Conservation (phyloP, 768 basidiomycete species). For the Serendipita vermifera region DNA sequence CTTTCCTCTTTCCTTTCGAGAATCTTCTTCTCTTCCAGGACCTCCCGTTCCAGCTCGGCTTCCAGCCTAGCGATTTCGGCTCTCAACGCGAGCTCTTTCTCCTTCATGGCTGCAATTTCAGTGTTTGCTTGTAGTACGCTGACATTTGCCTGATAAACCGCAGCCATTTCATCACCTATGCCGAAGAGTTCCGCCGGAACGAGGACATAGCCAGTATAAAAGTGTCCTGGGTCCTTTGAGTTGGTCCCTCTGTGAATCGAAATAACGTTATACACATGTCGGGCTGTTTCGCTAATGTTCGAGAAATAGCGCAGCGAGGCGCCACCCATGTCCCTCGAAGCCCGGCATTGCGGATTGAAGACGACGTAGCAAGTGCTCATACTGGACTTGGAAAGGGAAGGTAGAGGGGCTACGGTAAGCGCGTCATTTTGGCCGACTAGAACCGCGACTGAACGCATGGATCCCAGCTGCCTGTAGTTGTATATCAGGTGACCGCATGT, state of each 20-base stretch:
- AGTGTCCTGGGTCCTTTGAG: background rate
- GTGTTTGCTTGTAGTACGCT: background rate
- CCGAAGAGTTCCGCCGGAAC: background rate
- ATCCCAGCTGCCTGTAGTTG: too few species aligned
- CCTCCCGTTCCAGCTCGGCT: background rate
- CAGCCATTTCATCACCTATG: background rate
- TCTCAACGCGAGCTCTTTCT: background rate
- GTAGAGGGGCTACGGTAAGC: too few species aligned
- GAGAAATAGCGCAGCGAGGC: background rate
- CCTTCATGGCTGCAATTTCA: background rate
- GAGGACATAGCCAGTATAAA: background rate
- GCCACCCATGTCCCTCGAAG: background rate
- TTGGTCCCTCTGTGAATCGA: background rate
- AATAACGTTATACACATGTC: background rate
- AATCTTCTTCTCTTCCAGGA: background rate
- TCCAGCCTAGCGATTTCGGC: background rate
- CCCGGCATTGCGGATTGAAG: conserved; percentile 7
- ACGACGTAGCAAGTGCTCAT: background rate
- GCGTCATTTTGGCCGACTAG: background rate
- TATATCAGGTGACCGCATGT: too few species aligned
- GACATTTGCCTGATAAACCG: background rate
- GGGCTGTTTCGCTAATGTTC: background rate
- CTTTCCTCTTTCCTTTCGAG: background rate
- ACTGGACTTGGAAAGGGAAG: too few species aligned
- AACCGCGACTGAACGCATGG: too few species aligned